Percentiles rank a stretch among this genome's conserved stretches.
Conservation (phyloP, 257 asterid species). For the Jacaranda mimosifolia region DNA sequence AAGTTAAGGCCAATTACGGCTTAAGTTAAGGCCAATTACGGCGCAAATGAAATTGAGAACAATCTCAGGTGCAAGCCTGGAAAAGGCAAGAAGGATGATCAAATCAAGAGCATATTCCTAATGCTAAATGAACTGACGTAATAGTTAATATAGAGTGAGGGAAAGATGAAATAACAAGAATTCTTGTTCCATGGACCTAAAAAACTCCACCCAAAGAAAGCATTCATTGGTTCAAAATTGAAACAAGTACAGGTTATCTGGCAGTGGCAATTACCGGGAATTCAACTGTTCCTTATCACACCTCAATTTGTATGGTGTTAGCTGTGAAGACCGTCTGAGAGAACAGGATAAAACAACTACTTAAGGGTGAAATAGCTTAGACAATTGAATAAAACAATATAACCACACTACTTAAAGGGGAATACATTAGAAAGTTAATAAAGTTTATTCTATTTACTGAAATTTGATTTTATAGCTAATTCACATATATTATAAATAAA, state of each 20-base stretch:
- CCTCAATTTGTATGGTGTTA: constrained; percentile 73
- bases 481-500: not conserved
- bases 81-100: constrained; percentile 6
- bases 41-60: constrained; percentile 18
- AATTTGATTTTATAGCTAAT: constrained; percentile 7
- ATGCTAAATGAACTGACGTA: not conserved
- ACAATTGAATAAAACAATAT: constrained; percentile 15
- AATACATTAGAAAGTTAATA: not conserved
- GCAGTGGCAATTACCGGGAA: constrained; percentile 47
- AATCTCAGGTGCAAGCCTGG: constrained; percentile 22
- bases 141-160: constrained; percentile 14
- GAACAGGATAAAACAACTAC: constrained; percentile 30
- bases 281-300: constrained; percentile 77
- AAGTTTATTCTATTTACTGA: not conserved
- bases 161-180: constrained; percentile 21
- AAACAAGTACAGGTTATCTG: not conserved
- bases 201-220: not conserved
- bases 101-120: constrained; percentile 28
- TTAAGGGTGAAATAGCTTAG: constrained; percentile 28
- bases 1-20: not conserved
- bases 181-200: constrained; percentile 24
- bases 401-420: not conserved
- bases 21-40: constrained; percentile 1
- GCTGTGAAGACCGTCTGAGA: constrained; percentile 76
- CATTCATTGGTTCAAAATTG: not conserved